These are phyloP conservation scores for Leersia perrieri DNA, from an alignment of 176 grass and related monocot genomes.

Conservation along the genomic window DNA sequence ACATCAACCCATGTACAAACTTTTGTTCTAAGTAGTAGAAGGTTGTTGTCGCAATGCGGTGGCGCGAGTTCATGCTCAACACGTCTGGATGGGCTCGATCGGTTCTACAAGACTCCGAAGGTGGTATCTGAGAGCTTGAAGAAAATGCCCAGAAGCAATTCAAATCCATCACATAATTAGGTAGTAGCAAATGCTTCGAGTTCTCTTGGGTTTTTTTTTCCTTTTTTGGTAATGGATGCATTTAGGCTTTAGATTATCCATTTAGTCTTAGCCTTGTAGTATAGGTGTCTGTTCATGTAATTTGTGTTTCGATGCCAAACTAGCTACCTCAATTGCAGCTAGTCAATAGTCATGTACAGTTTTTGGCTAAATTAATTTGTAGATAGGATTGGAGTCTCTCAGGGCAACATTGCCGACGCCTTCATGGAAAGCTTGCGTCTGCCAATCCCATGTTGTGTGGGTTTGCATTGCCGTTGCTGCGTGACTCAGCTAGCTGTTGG, in stretches of 20 bases:
- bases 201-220: neutral
- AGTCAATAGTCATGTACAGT: slow-evolving; percentile 9
- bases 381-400: slow-evolving; percentile 17
- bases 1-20: neutral
- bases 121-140: slow-evolving; percentile 35
- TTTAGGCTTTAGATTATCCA: slow-evolving; percentile 16
- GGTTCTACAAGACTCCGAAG: slow-evolving; percentile 22
- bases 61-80: neutral
- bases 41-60: neutral
- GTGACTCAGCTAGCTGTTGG: slow-evolving; percentile 35
- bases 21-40: slow-evolving; percentile 5
- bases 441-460: neutral
- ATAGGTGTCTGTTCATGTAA: neutral
- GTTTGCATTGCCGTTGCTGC: slow-evolving; percentile 23
- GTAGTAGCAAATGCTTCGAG: neutral
- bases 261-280: slow-evolving; percentile 16
- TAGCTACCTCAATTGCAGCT: slow-evolving; percentile 15
- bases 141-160: slow-evolving; percentile 28
- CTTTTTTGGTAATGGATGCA: neutral
- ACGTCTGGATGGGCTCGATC: neutral
- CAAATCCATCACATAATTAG: slow-evolving; percentile 56
- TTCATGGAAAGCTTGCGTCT: slow-evolving; percentile 13
- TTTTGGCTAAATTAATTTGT: slow-evolving; percentile 13
- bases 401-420: slow-evolving; percentile 17
- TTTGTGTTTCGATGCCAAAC: slow-evolving; percentile 1